Base-by-base conservation (phyloP, 1,284 basidiomycete genomes). In the Leccinum subrobustum region DNA sequence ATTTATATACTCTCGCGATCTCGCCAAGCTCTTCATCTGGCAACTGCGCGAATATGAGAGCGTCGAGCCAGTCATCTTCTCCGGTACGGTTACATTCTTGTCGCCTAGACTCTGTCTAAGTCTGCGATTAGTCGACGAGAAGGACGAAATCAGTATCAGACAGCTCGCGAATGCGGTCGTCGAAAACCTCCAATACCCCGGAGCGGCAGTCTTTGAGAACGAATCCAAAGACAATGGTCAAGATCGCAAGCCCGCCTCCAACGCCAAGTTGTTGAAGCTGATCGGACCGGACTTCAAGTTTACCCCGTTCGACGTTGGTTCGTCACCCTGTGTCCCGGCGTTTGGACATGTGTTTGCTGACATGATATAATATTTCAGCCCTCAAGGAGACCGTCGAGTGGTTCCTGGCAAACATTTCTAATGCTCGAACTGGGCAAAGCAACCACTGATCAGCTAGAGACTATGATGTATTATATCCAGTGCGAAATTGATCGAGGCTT, bases 21-120 rank as follows among this genome's bases (percentile, higher is more conserved):
- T 96, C 56, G 94, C 93, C 56, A 95, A 92, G 75, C 80, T 95
- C 57, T 94, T 96, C 80, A 89, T 96, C 68, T 96, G 94, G 94
- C 87, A 89, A 79, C 78, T 96, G 63, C 81, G 91, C 57, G 89
- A 95, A 72, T 96, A 96, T 72, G 83, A 94, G 57, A 87, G 91
- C 67, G 90, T 95, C 48, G 92, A 94, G 67, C 94, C 94, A 3
- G 78, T 96, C 72, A 96, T 96, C 67, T 82, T 96, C 9, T 92
- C 90, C 6, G 90, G 92, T 90, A 67, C 50, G 75, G 67, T 35
- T 25, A 20, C 50, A 53, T 37, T 23, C 16, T 48, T 20, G 9
- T 51, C n/a, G 33, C 55, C 44, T 42, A 29, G 9, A 27, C 33
- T 14, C 20, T 16, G 8, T 55, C 55, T 60, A 27, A 64, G 20